Evolutionary conservation across 345 rosid genomes (phyloP).

Genomic region (Sonneratia alba): DNA sequence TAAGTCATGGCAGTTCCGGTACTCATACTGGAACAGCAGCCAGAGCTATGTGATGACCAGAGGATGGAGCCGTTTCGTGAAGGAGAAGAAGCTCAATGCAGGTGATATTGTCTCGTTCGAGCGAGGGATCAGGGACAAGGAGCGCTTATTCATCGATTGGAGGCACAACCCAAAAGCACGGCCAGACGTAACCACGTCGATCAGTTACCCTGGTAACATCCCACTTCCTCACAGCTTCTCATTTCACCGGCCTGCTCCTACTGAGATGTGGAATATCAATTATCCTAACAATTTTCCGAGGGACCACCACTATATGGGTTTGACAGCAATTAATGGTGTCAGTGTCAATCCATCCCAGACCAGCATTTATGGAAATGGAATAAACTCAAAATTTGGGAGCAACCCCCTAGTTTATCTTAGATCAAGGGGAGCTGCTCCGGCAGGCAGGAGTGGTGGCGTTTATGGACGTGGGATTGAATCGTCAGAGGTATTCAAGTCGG

Average conservation of each 20-base stretch:
- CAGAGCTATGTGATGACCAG: conserved; percentile 95
- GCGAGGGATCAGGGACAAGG: conserved; percentile 54
- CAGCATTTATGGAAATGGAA: background rate
- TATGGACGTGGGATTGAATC: background rate
- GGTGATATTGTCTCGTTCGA: conserved; percentile 87
- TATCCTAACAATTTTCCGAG: background rate
- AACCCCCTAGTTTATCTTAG: conserved; percentile 22
- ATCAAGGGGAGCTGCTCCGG: conserved; percentile 10
- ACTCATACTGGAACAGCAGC: conserved; percentile 92
- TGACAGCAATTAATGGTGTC: background rate
- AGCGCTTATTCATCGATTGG: conserved; percentile 73
- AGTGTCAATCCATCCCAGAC: background rate
- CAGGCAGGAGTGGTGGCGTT: conserved; percentile 20
- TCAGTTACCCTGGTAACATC: conserved; percentile 4
- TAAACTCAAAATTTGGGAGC: conserved; percentile 15
- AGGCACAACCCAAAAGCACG: conserved; percentile 48
- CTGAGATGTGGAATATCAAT: conserved; percentile 15
- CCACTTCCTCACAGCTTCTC: conserved; percentile 19
- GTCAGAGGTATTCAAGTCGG: conserved; percentile 23
- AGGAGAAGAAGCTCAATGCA: conserved; percentile 83
- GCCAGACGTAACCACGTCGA: conserved; percentile 13
- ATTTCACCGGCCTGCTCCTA: conserved; percentile 21
- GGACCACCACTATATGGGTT: background rate
- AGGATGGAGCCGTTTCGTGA: conserved; percentile 93
- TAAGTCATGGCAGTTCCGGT: conserved; percentile 72